These are phyloP conservation scores for Candida ponderosae DNA, from an alignment of 805 yeast genomes.

Conservation along the genomic window DNA sequence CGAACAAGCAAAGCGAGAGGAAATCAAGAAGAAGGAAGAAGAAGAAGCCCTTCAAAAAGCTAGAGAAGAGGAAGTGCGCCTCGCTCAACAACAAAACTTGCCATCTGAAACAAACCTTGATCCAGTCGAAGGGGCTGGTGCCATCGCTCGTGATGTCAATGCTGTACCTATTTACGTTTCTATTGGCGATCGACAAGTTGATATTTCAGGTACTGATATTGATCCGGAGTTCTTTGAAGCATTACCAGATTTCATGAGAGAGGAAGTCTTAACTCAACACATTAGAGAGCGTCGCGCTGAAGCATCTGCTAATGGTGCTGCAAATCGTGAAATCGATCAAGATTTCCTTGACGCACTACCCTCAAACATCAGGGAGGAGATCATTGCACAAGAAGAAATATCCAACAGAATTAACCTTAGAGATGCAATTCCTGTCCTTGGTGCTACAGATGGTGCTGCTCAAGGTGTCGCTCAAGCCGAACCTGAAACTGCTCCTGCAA, in stretches of 20 bases:
- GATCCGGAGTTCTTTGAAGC: slow-evolving; percentile 90
- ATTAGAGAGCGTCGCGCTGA: slow-evolving; percentile 64
- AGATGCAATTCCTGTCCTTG: neutral
- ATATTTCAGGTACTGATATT: slow-evolving; percentile 82
- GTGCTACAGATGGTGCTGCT: slow-evolving; percentile 4
- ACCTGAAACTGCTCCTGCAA: slow-evolving; percentile 7
- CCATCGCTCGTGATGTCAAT: slow-evolving; percentile 10
- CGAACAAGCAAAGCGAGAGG: slow-evolving; percentile 17
- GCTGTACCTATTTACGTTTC: slow-evolving; percentile 55
- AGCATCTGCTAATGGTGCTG: slow-evolving; percentile 35
- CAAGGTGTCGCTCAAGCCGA: slow-evolving; percentile 8
- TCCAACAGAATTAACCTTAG: slow-evolving; percentile 25
- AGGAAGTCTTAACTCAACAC: slow-evolving; percentile 84
- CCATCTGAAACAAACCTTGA: slow-evolving; percentile 4
- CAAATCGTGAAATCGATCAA: slow-evolving; percentile 64
- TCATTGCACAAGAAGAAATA: slow-evolving; percentile 48
- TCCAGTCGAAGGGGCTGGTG: slow-evolving; percentile 8
- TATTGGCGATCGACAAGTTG: slow-evolving; percentile 73
- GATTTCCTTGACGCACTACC: slow-evolving; percentile 80
- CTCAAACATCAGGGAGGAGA: slow-evolving; percentile 51
- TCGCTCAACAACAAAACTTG: too few relatives aligned
- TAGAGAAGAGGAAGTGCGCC: slow-evolving; percentile 21
- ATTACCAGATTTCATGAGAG: slow-evolving; percentile 86
- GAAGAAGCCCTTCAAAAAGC: slow-evolving; percentile 20
- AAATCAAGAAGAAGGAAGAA: slow-evolving; percentile 21